phyloP scores from a whole-genome alignment of 2,329 filamentous ascomycete species.

The Ilyonectria mors-panacis region DNA sequence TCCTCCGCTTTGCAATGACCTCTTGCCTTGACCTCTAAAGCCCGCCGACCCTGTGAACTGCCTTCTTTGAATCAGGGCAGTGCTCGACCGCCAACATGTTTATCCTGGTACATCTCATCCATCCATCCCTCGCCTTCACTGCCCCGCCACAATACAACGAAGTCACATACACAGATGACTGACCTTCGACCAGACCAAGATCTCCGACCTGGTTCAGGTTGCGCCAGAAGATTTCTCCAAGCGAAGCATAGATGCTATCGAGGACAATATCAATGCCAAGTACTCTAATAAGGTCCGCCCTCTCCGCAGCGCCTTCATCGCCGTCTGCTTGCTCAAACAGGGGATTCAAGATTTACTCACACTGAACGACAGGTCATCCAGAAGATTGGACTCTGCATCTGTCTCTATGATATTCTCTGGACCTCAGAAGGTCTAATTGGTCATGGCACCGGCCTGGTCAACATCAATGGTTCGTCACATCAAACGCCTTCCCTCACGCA shows the following conservation, averaged over 20 bases:
- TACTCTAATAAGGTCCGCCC: conserved; percentile 87
- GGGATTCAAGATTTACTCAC: conserved; percentile 20
- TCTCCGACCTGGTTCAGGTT: conserved; percentile 96
- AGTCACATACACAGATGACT: conserved; percentile 31
- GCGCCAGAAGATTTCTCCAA: conserved; percentile 90
- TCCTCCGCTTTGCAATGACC: conserved; percentile 10
- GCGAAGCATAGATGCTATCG: conserved; percentile 85
- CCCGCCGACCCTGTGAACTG: not conserved
- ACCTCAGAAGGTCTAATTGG: conserved; percentile 95
- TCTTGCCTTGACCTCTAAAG: not conserved
- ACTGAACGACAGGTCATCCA: conserved; percentile 78
- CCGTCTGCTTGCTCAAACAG: not conserved
- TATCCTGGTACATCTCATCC: conserved; percentile 58
- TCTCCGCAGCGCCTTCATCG: not conserved
- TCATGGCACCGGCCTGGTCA: conserved; percentile 91
- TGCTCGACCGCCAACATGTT: conserved; percentile 59
- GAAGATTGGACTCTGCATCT: conserved; percentile 93
- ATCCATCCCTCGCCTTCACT: conserved; percentile 4
- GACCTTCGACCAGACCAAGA: conserved; percentile 77
- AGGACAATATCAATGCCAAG: conserved; percentile 97
- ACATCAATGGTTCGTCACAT: conserved; percentile 83
- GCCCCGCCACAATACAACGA: conserved; percentile 13
- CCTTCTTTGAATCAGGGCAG: not conserved
- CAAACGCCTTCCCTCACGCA: not conserved
- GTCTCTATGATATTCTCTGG: conserved; percentile 90